These are phyloP conservation scores for Sporobolomyces roseus DNA, from an alignment of 768 basidiomycete genomes.

Conservation along the genomic window DNA sequence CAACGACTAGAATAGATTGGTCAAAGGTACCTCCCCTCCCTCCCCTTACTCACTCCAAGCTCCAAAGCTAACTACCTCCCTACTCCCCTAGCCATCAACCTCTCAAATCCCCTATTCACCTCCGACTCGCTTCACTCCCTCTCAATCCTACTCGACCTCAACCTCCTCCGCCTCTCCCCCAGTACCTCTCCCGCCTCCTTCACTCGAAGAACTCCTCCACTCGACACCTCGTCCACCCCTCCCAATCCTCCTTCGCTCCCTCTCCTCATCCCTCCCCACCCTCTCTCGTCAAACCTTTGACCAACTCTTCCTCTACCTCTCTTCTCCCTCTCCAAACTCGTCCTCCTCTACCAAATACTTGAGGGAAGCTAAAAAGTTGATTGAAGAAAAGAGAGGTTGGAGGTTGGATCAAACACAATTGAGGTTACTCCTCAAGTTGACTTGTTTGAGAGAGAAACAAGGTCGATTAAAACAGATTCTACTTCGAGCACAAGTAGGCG, in stretches of 20 bases:
- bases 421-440: not conserved
- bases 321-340: not conserved
- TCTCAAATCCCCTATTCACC: conserved; percentile 28
- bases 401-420: not conserved
- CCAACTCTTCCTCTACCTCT: not conserved
- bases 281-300: not conserved
- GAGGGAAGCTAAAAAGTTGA: not conserved
- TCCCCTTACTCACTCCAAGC: no score
- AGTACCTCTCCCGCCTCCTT: no score
- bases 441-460: not conserved
- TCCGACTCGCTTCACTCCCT: not conserved
- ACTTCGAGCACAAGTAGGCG: not conserved
- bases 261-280: not conserved
- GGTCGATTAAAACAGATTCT: not conserved
- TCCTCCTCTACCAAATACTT: not conserved
- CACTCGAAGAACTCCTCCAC: not conserved
- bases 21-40: no score
- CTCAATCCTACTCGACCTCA: not conserved
- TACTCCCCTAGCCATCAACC: conserved; percentile 19
- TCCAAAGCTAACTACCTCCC: not conserved
- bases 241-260: not conserved
- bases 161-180: no score
- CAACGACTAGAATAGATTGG: no score
- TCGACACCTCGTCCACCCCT: not conserved
- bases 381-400: not conserved